A percentile compares a stretch with the other conserved stretches of the same genome.
phyloP scores from a whole-genome alignment of 345 rosid species.

The Kernera saxatilis region DNA sequence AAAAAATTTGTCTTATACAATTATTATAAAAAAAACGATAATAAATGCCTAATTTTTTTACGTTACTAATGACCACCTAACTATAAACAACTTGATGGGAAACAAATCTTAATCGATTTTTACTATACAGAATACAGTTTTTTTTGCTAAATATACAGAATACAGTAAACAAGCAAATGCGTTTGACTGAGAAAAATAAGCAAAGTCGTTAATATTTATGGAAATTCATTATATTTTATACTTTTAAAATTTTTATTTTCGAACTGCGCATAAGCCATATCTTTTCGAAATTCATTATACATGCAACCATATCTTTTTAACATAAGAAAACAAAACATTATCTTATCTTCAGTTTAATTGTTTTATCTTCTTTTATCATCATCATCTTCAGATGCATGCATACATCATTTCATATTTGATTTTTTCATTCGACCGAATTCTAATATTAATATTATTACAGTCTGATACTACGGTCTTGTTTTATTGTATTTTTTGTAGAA shows the following conservation, averaged over 20 bases:
- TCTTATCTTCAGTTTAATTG: slow-evolving; percentile 9
- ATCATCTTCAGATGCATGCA: background rate
- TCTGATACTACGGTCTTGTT: background rate
- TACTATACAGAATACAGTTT: background rate
- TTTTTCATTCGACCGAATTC: background rate
- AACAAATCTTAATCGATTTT: background rate
- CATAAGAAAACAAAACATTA: slow-evolving; percentile 7
- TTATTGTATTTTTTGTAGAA: background rate
- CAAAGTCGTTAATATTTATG: background rate
- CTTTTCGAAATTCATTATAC: too few species aligned
- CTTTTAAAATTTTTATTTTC: too few species aligned
- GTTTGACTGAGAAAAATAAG: background rate
- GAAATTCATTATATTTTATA: background rate
- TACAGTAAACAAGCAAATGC: background rate
- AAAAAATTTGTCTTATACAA: background rate
- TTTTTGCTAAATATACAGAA: too few species aligned
- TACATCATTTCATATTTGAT: background rate
- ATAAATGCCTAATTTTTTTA: background rate
- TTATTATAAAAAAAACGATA: background rate
- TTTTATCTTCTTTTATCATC: background rate
- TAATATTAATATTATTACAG: background rate
- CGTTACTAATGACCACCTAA: background rate
- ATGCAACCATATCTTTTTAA: background rate
- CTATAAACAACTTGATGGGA: background rate
- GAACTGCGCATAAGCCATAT: background rate